phyloP scores from a whole-genome alignment of 805 yeast species.

The Helenozyma baotianmanensis region DNA sequence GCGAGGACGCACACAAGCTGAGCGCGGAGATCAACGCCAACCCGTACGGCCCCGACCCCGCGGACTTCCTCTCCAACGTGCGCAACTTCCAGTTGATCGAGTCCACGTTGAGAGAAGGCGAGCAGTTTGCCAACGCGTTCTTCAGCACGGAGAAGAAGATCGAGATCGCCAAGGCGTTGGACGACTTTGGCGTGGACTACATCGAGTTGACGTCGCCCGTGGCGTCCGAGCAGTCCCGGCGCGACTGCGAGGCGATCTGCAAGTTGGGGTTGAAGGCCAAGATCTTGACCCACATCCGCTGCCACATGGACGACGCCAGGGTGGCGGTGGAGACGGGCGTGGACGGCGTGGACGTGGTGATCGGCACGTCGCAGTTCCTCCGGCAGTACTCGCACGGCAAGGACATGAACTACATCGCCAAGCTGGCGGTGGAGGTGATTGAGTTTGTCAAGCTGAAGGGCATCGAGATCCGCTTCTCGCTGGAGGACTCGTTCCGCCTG shows the following conservation, averaged over 20 bases:
- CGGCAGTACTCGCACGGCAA: constrained; percentile 96
- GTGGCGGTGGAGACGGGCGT: constrained; percentile 98
- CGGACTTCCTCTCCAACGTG: constrained; percentile 87
- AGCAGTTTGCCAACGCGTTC: constrained; percentile 97
- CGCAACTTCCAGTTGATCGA: constrained; percentile 86
- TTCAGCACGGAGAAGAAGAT: constrained; percentile 92
- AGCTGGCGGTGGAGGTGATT: constrained; percentile 93
- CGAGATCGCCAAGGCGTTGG: constrained; percentile 94
- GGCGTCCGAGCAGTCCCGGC: constrained; percentile 89
- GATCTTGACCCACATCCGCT: constrained; percentile 92
- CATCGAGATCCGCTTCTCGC: constrained; percentile 92
- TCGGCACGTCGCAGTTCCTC: constrained; percentile 93
- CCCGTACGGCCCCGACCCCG: constrained; percentile 95
- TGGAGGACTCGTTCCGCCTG: constrained; percentile 96
- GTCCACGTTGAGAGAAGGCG: constrained; percentile 96
- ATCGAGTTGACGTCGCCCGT: constrained; percentile 97
- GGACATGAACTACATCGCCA: constrained; percentile 96
- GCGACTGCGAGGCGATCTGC: constrained; percentile 97
- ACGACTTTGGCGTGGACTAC: constrained; percentile 97
- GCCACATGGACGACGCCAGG: constrained; percentile 98
- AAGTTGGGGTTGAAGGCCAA: constrained; percentile 94
- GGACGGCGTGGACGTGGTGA: constrained; percentile 97
- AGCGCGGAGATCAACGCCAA: constrained; percentile 33
- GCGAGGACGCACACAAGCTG: constrained; percentile 29
- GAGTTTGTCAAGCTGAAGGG: constrained; percentile 96